phyloP scores from a whole-genome alignment of 1,284 basidiomycete species.

The Ceratobasidium sp. region DNA sequence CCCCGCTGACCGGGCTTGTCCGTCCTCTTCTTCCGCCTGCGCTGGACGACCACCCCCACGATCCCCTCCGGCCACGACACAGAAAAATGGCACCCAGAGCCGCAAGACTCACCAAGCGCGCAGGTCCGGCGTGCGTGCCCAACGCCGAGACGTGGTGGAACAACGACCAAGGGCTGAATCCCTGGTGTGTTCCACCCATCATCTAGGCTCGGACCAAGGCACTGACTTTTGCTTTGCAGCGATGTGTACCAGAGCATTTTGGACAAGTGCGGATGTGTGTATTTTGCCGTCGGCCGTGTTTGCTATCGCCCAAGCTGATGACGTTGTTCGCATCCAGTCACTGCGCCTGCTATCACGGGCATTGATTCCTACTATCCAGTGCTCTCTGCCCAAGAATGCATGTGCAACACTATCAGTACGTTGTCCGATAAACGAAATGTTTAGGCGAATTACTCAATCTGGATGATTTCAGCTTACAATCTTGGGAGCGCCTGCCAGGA shows the following conservation, averaged over 20 bases:
- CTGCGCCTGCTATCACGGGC: slow-evolving; percentile 2
- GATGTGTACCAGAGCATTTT: slow-evolving; percentile 37
- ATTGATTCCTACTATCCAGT: slow-evolving; percentile 29
- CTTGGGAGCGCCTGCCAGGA: slow-evolving; percentile 37
- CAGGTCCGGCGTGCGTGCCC: slow-evolving; percentile 15
- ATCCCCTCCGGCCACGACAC: slow-evolving; percentile 11
- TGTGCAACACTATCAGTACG: slow-evolving; percentile 36
- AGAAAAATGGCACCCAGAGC: neutral
- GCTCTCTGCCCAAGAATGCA: slow-evolving; percentile 15
- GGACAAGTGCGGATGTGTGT: slow-evolving; percentile 28
- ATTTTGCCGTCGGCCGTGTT: neutral
- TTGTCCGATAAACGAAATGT: neutral
- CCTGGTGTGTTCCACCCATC: slow-evolving; percentile 3
- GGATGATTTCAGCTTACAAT: slow-evolving; percentile 30
- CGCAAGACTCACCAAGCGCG: slow-evolving; percentile 4
- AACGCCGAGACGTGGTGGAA: slow-evolving; percentile 31
- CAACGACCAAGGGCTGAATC: slow-evolving; percentile 20
- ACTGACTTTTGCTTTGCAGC: neutral
- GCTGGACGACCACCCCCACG: slow-evolving; percentile 26
- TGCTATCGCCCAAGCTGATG: slow-evolving; percentile 23
- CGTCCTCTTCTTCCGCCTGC: slow-evolving; percentile 20
- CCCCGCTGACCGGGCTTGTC: neutral
- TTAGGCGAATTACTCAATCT: neutral
- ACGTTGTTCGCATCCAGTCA: slow-evolving; percentile 14
- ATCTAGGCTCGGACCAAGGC: neutral